Evolutionary conservation across 164 flowering plant species (phyloP), one percentile per base, ranked within the genome.

Genomic region (Hamamelis virginiana): DNA sequence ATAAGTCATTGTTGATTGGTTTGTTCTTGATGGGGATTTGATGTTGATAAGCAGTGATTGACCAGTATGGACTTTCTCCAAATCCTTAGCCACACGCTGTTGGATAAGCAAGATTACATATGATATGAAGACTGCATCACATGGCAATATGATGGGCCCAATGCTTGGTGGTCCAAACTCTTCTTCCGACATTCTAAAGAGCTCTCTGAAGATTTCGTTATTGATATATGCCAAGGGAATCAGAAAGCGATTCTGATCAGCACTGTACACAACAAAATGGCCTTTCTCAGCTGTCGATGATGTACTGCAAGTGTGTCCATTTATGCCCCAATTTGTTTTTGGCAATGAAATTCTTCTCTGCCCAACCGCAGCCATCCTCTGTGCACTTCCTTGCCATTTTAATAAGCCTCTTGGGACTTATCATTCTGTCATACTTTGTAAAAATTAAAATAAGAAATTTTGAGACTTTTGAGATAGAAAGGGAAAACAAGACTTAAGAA

Each of bases 351-450:
- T 50, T 26, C 72, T 50, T 21, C 33, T 48, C 27, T 28, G n/a
- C 15, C 8, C 8, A 21, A 11, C 16, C 1, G 71, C 45, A 45
- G 45, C 26, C 13, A 21, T 9, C 27, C 21, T 26, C 33, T 59
- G 66, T 66, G n/a, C 72, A 61, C 28, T 69, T 59, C 59, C 58
- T 59, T 28, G 66, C 72, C 9, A 59, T 8, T 6, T 59, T 69
- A 8, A 69, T 28, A 19, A 69, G 72, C n/a, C 47, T 69, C 50
- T 5, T 57, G 19, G 55, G 50, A 26, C 55, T 58, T 0, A 58
- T 57, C 53, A 68, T 57, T n/a, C 25, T 53, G 22, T 19, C 12
- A 6, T 9, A 53, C 53, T 50, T 50, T 10, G n/a, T n/a, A n/a
- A n/a, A n/a, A n/a, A n/a, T n/a, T 10, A 15, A 50, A 50, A 1